Evolutionary conservation across 306 rosid genomes (phyloP).

Genomic region (Lithocarpus polystachyus): DNA sequence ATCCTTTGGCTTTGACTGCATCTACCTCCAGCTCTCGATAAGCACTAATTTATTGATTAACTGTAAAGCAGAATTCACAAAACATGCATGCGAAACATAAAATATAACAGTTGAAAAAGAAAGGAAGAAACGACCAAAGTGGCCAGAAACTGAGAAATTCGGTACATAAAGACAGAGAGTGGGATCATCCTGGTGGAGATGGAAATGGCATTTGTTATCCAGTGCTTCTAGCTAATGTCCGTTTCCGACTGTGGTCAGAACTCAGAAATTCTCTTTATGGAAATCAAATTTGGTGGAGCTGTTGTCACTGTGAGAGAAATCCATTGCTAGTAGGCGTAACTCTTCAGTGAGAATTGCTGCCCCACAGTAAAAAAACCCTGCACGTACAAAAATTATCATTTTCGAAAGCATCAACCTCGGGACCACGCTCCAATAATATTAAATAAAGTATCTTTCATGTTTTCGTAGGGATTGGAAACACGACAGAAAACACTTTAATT

Average conservation of each 20-base stretch:
- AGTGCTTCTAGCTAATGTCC: background rate
- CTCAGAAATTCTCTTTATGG: slow-evolving; percentile 50
- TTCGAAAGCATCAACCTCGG: too few relatives aligned
- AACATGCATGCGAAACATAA: background rate
- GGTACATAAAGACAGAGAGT: background rate
- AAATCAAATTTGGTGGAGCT: slow-evolving; percentile 48
- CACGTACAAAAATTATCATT: background rate
- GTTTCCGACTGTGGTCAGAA: slow-evolving; percentile 23
- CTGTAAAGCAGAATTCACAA: background rate
- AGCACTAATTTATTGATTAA: background rate
- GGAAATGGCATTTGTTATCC: background rate
- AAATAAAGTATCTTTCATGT: background rate
- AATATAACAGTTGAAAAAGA: background rate
- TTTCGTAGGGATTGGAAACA: background rate
- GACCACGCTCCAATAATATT: too few relatives aligned
- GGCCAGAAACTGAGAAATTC: background rate
- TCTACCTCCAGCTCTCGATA: background rate
- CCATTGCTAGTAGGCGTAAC: slow-evolving; percentile 44
- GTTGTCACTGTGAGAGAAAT: slow-evolving; percentile 41
- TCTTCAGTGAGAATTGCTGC: slow-evolving; percentile 25
- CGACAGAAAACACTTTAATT: background rate
- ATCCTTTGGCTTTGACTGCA: background rate
- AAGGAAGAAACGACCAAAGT: background rate
- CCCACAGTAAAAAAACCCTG: slow-evolving; percentile 78
- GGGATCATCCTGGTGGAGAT: slow-evolving; percentile 13